Base-by-base conservation (phyloP, 2,329 filamentous ascomycete genomes). In the Nemania sp. region DNA sequence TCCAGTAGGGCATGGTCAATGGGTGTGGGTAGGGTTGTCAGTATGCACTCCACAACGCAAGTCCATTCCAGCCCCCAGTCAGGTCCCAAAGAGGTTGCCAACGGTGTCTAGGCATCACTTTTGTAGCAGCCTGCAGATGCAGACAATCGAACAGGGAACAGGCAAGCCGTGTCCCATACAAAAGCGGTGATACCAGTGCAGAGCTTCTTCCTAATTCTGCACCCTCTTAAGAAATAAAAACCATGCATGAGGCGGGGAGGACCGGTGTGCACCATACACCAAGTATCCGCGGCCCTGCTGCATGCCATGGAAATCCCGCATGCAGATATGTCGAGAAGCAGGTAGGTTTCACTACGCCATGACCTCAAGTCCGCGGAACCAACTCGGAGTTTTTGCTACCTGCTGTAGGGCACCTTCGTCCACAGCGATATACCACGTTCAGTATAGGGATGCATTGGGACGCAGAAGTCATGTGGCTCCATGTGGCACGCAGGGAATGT, bases 401-500 rank as follows among this genome's bases (percentile, higher is more conserved):
- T 43, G 15, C 28, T 23, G 22, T 9, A 36, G 14, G n/a, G n/a
- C n/a, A n/a, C 8, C 28, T 31, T 14, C 9, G 28, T 14, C 9
- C 28, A 4, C n/a, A 31, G 28, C 8, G 28, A 12, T 9, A 31
- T 31, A 11, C 3, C 4, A 31, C 3, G n/a, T 11, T 12, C 28
- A 30, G 24, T 23, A 40, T 23, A 17, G 28, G 26, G n/a, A 7
- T 11, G 49, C 14, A 14, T 39, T 31, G 41, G 8, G 40, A 42
- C 15, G 19, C 24, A 14, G 20, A 42, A 45, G 46, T 50, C 43
- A 40, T 34, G 49, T 50, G 24, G n/a, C 28, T 52, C 52, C 52
- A 59, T 52, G 52, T 56, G 56, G 56, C 48, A 39, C 5, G 23
- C 52, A 55, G 43, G 55, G 52, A 47, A 56, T 41, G 47, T 49